These are phyloP conservation scores for Fusarium bactridioides DNA, from an alignment of 2,329 filamentous ascomycete genomes.

Conservation along the genomic window DNA sequence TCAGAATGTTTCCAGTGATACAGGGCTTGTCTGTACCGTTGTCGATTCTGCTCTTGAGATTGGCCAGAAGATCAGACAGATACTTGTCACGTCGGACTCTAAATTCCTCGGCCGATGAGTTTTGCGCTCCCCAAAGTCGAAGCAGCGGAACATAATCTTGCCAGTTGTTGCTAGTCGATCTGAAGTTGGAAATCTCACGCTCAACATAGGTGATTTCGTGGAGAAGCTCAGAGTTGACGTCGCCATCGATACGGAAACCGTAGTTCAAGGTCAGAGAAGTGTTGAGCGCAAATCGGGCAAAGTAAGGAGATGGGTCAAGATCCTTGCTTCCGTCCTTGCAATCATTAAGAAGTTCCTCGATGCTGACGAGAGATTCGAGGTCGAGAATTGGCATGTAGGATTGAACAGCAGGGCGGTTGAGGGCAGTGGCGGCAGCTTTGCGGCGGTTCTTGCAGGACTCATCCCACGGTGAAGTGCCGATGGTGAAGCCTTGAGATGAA, in stretches of 20 bases:
- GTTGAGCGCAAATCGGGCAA: conserved; percentile 79
- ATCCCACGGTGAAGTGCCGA: conserved; percentile 85
- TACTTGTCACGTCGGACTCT: conserved; percentile 73
- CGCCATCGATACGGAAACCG: conserved; percentile 76
- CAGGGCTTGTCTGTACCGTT: conserved; percentile 53
- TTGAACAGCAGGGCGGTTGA: conserved; percentile 78
- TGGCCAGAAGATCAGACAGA: conserved; percentile 72
- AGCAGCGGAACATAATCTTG: conserved; percentile 84
- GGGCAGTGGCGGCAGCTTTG: conserved; percentile 79
- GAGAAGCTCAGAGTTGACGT: conserved; percentile 71
- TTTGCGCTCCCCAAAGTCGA: conserved; percentile 69
- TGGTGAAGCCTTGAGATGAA: conserved; percentile 79
- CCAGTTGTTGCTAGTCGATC: conserved; percentile 84
- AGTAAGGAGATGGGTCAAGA: conserved; percentile 76
- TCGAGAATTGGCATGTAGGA: conserved; percentile 86
- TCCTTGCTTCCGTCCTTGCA: conserved; percentile 68
- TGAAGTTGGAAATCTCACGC: conserved; percentile 76
- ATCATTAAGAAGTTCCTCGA: conserved; percentile 75
- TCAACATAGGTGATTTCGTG: conserved; percentile 80
- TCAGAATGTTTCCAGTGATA: conserved; percentile 63
- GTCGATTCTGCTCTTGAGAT: conserved; percentile 53
- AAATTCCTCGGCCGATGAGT: conserved; percentile 69
- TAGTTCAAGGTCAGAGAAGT: conserved; percentile 82
- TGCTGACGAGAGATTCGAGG: conserved; percentile 74
- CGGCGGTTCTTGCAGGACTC: conserved; percentile 79